Evolutionary conservation across 169 alveolate species (phyloP).

Genomic region (Cryptosporidium ryanae): DNA sequence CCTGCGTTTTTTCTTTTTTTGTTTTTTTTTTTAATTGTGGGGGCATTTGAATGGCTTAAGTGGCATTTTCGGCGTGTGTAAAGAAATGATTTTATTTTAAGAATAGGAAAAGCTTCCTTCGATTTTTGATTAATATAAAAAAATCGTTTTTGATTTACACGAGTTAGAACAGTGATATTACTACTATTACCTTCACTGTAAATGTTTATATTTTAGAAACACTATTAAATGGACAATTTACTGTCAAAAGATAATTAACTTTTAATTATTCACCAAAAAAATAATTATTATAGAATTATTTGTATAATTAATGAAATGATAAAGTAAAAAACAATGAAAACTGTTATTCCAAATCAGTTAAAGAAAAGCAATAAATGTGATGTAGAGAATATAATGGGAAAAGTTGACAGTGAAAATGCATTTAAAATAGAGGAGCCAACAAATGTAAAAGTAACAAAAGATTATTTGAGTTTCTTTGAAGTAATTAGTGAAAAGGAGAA

Average conservation of each 20-base stretch:
- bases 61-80: slow-evolving; percentile 54
- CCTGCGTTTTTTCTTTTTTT: slow-evolving; percentile 25
- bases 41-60: slow-evolving; percentile 18
- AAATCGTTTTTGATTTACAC: too few relatives aligned
- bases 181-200: too few relatives aligned
- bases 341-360: slow-evolving; percentile 58
- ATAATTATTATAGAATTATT: too few relatives aligned
- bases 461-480: too few relatives aligned
- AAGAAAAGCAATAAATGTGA: slow-evolving; percentile 40
- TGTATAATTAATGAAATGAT: neutral
- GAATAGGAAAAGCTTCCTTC: too few relatives aligned
- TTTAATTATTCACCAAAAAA: too few relatives aligned
- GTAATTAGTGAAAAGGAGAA: neutral
- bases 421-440: neutral
- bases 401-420: neutral
- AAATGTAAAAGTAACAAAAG: too few relatives aligned
- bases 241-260: too few relatives aligned
- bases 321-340: neutral
- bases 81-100: slow-evolving; percentile 12
- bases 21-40: slow-evolving; percentile 39
- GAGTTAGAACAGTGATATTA: too few relatives aligned
- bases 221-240: too few relatives aligned
- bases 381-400: slow-evolving; percentile 1
- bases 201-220: too few relatives aligned
- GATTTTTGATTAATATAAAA: too few relatives aligned